Evolutionary conservation across 768 basidiomycete genomes (phyloP), one percentile per base, ranked within the genome.

Genomic region (Hortiboletus campestris): DNA sequence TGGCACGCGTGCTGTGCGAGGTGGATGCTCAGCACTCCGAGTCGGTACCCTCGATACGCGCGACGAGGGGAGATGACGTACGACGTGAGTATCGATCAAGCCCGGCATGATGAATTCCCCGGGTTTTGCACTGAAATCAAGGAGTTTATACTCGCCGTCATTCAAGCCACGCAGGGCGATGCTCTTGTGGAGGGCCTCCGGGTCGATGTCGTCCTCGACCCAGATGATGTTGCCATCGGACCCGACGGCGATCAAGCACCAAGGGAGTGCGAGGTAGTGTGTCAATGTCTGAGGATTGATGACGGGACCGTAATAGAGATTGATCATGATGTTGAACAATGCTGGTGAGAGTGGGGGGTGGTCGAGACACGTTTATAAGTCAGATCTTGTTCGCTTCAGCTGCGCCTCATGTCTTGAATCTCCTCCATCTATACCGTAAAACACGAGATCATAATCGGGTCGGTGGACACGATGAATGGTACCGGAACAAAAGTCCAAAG

Each of bases 11-110:
- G 71, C 68, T 73, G 32, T 28, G 28, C 11, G 28, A 31, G 6
- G 22, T 14, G 20, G 2, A 5, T 8, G 32, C 25, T 25, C 25
- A 25, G 25, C 25, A 2, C 25, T 2, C 3, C 25, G 25, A n/a
- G 2, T 41, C 16, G 22, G 38, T 16, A 9, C 8, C n/a, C n/a
- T 19, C 29, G 8, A 12, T 32, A 17, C 8, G 20, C 6, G 19
- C 31, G 29, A 39, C 2, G 41, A n/a, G 12, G 3, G 6, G 11
- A n/a, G 17, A 10, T 2, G 2, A 72, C 86, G 68, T 67, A 93
- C 93, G 29, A 90, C 90, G 72, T 94, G 93, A 8, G 93, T 93
- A 75, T 96, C 94, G 50, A 94, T 77, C 67, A 95, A 84, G 6
- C 94, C 94, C 13, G 94, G 94, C 67, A 91, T 82, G 45, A 95